A percentile compares a stretch with the other conserved stretches of the same genome.
Evolutionary conservation across 306 rosid genomes (phyloP).

Genomic region (Chamaecrista fasciculata): DNA sequence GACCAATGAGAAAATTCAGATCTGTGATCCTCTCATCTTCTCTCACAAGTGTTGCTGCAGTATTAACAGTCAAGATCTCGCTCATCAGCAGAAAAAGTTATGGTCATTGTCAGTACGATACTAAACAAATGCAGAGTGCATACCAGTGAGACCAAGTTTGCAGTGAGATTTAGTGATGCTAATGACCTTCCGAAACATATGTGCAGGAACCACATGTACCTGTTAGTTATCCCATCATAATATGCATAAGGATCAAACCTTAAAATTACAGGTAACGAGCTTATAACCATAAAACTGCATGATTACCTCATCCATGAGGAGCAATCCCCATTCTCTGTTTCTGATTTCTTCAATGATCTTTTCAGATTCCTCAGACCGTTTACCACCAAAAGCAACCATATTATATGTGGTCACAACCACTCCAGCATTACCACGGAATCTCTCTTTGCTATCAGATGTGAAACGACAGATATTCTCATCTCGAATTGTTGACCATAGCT

Average conservation of each 20-base stretch:
- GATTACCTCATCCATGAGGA: conserved; percentile 95
- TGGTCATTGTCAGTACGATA: conserved; percentile 4
- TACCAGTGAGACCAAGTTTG: conserved; percentile 98
- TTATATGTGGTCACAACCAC: conserved; percentile 94
- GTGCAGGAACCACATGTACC: conserved; percentile 99
- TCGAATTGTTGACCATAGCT: conserved; percentile 91
- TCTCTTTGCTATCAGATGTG: conserved; percentile 95
- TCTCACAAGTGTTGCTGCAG: conserved; percentile 96
- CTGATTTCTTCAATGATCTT: conserved; percentile 96
- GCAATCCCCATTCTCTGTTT: conserved; percentile 99
- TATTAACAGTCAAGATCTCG: conserved; percentile 35
- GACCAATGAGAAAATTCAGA: conserved; percentile 94
- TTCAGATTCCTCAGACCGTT: conserved; percentile 97
- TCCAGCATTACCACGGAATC: conserved; percentile 93
- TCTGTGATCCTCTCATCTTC: conserved; percentile 98
- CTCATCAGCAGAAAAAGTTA: conserved; percentile 25
- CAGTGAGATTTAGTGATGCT: conserved; percentile 94
- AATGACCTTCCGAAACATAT: conserved; percentile 95
- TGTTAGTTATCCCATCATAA: conserved; percentile 37
- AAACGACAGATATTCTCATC: conserved; percentile 96
- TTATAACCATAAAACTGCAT: background rate
- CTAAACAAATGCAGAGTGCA: conserved; percentile 21
- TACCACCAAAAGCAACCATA: conserved; percentile 97
- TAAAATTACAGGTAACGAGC: conserved; percentile 19
- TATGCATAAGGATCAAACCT: conserved; percentile 27